Evolutionary conservation across 75 land plant species (phyloP).

Genomic region (Cryptomeria japonica): DNA sequence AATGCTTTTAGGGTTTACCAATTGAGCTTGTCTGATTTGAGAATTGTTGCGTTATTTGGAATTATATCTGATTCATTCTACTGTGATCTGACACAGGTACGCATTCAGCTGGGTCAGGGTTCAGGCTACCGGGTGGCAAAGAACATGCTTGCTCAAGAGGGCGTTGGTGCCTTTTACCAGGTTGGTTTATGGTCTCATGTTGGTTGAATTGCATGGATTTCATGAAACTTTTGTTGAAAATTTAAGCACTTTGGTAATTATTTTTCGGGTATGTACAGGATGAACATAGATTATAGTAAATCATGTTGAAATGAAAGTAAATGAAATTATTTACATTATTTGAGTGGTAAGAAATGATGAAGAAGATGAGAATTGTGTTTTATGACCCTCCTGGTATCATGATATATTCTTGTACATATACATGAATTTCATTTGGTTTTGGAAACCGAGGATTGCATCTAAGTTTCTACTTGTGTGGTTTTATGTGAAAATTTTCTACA

Average conservation of each 20-base stretch:
- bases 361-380: neutral
- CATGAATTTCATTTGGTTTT: neutral
- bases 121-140: constrained; percentile 59
- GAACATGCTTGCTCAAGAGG: constrained; percentile 74
- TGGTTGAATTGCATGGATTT: neutral
- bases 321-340: neutral
- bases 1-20: too few relatives aligned
- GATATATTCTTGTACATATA: neutral
- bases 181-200: constrained; percentile 23
- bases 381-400: neutral
- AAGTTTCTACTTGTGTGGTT: neutral
- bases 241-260: neutral
- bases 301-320: neutral
- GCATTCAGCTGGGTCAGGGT: constrained; percentile 93
- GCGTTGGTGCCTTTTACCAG: constrained; percentile 84
- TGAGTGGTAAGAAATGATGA: neutral
- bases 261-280: neutral
- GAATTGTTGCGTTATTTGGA: neutral
- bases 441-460: neutral
- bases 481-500: neutral
- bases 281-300: neutral
- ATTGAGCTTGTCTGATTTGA: neutral
- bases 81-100: constrained; percentile 45
- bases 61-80: neutral
- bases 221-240: neutral